These are phyloP conservation scores for Guyanaporus albipodus DNA, from an alignment of 768 basidiomycete species.

Conservation along the genomic window DNA sequence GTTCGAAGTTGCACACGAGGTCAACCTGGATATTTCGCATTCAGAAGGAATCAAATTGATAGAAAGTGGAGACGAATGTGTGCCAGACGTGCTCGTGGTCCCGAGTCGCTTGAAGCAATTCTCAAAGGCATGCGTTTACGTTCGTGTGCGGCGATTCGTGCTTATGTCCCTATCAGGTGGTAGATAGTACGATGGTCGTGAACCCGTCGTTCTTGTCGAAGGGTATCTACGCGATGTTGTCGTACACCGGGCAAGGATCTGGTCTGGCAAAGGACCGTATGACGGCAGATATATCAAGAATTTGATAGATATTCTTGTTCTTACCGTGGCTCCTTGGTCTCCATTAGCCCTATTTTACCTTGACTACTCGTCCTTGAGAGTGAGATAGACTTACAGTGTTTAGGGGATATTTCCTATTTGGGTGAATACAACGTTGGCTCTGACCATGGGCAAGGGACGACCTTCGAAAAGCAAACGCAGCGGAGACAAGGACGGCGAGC, in stretches of 20 bases:
- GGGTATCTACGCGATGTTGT: slow-evolving; percentile 48
- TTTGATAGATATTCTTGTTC: slow-evolving; percentile 25
- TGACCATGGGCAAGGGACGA: slow-evolving; percentile 22
- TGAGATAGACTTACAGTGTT: no score
- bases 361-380: not conserved
- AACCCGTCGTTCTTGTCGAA: slow-evolving; percentile 82
- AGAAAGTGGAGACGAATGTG: slow-evolving; percentile 38
- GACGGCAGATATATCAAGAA: slow-evolving; percentile 21
- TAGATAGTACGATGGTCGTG: slow-evolving; percentile 72
- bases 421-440: not conserved
- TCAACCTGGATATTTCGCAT: slow-evolving; percentile 90
- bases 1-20: slow-evolving; percentile 63
- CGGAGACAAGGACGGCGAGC: slow-evolving; percentile 40
- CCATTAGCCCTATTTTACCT: no score
- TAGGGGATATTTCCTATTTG: not conserved
- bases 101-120: slow-evolving; percentile 91
- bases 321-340: no score
- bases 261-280: slow-evolving; percentile 30
- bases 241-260: slow-evolving; percentile 27
- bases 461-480: slow-evolving; percentile 26
- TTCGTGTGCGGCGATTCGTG: not conserved
- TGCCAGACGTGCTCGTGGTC: slow-evolving; percentile 81
- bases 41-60: slow-evolving; percentile 42
- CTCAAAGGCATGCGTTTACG: slow-evolving; percentile 56
- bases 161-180: slow-evolving; percentile 44